phyloP scores from a whole-genome alignment of 208 protist species.

The Porcisia deanei region DNA sequence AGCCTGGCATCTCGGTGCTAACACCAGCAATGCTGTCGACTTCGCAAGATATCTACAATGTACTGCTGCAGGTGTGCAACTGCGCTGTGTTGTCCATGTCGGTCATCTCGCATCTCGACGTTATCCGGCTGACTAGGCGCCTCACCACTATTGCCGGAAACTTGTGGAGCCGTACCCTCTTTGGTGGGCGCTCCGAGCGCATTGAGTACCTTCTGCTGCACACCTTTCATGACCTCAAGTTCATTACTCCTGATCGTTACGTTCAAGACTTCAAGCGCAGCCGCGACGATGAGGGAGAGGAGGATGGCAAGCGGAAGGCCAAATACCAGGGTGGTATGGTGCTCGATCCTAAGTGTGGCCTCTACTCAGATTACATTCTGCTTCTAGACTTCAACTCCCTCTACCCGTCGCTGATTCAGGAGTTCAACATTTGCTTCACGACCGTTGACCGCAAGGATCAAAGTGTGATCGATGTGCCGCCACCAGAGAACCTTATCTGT shows the following conservation, averaged over 20 bases:
- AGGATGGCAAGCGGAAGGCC: constrained; percentile 79
- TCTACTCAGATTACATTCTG: constrained; percentile 99
- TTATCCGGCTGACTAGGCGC: constrained; percentile 98
- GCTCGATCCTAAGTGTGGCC: constrained; percentile 97
- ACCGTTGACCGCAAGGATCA: constrained; percentile 87
- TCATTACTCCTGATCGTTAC: constrained; percentile 95
- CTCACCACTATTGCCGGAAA: constrained; percentile 97
- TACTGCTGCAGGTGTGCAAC: constrained; percentile 74
- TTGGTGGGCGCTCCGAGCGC: constrained; percentile 95
- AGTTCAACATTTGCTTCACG: constrained; percentile 99
- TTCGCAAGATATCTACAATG: constrained; percentile 53
- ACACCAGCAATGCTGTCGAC: constrained; percentile 47
- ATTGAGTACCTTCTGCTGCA: constrained; percentile 99
- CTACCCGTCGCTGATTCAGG: constrained; percentile 99
- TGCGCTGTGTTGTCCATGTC: constrained; percentile 75
- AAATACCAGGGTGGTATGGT: constrained; percentile 96
- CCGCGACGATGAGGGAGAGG: constrained; percentile 62
- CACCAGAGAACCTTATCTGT: constrained; percentile 81
- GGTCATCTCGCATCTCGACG: constrained; percentile 94
- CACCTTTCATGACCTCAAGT: constrained; percentile 94
- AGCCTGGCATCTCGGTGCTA: constrained; percentile 59
- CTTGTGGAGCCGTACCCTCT: constrained; percentile 95
- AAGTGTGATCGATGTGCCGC: constrained; percentile 54
- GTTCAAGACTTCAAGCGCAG: constrained; percentile 61
- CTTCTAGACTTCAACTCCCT: constrained; percentile 99